Conservation (phyloP, 2,329 filamentous ascomycete species). For the Aspergillus ruber region DNA sequence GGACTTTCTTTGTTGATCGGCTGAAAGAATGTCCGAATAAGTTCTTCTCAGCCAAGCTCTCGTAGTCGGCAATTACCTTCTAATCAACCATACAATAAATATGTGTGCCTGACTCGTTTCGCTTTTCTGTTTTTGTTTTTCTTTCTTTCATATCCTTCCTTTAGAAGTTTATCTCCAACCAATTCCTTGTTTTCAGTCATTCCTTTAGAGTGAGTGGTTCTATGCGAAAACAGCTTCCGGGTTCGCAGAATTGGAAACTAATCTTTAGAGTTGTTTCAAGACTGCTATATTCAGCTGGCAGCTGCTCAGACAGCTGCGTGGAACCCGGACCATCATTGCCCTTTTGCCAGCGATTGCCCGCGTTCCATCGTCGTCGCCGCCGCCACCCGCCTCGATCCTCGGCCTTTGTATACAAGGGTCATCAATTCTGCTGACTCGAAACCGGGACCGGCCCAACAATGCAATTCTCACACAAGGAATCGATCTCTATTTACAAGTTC, state of each 20-base stretch:
- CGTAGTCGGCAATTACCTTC: background rate
- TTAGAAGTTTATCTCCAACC: too few relatives aligned
- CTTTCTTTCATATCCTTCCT: too few relatives aligned
- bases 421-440: slow-evolving; percentile 1
- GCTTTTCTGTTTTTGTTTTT: background rate
- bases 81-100: background rate
- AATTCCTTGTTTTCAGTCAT: too few relatives aligned
- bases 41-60: background rate
- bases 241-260: too few relatives aligned
- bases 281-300: too few relatives aligned
- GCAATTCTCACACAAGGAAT: slow-evolving; percentile 20
- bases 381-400: background rate
- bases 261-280: too few relatives aligned
- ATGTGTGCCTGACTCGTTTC: background rate
- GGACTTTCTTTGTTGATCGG: background rate
- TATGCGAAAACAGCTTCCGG: too few relatives aligned
- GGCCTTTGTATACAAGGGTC: background rate
- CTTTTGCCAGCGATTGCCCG: background rate
- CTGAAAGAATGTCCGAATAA: slow-evolving; percentile 7
- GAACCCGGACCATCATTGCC: too few relatives aligned
- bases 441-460: slow-evolving; percentile 25
- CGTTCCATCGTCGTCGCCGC: background rate
- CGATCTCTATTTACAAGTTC: slow-evolving; percentile 21
- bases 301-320: too few relatives aligned
- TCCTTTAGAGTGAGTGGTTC: too few relatives aligned